Evolutionary conservation across 176 grass and related monocot species (phyloP).

Genomic region (Oryza coarctata): DNA sequence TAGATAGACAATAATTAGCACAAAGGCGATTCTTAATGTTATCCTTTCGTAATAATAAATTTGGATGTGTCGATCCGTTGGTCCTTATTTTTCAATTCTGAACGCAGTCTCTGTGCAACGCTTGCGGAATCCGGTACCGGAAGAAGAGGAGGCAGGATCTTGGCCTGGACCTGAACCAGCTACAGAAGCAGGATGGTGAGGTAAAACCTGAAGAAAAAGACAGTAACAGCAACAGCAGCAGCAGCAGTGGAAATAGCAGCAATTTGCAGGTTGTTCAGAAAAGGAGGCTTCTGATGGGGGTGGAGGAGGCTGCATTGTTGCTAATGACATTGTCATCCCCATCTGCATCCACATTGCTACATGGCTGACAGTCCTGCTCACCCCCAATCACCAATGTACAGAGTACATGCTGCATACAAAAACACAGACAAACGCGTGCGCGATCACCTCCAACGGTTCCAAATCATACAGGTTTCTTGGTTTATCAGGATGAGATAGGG

Average conservation of each 20-base stretch:
- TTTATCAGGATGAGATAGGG: slow-evolving; percentile 16
- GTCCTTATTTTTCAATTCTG: not conserved
- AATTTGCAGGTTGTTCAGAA: slow-evolving; percentile 44
- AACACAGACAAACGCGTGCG: not conserved
- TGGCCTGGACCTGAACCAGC: slow-evolving; percentile 48
- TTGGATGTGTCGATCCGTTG: not conserved
- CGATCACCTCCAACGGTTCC: slow-evolving; percentile 4
- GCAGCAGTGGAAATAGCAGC: slow-evolving; percentile 31
- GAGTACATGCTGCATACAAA: not conserved
- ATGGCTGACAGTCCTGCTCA: slow-evolving; percentile 34
- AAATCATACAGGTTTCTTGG: slow-evolving; percentile 1
- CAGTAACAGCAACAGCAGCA: slow-evolving; percentile 15
- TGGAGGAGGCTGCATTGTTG: slow-evolving; percentile 74
- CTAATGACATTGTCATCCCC: slow-evolving; percentile 91
- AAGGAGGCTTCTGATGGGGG: slow-evolving; percentile 50
- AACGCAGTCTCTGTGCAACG: slow-evolving; percentile 78
- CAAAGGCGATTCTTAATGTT: not conserved
- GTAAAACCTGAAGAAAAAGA: slow-evolving; percentile 21
- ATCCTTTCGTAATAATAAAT: not conserved
- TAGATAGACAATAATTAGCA: not conserved
- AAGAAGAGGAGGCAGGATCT: slow-evolving; percentile 70
- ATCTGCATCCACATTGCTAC: slow-evolving; percentile 40
- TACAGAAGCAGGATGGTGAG: slow-evolving; percentile 10
- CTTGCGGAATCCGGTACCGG: slow-evolving; percentile 86
- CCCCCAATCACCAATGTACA: slow-evolving; percentile 17